Percentiles rank a stretch among this genome's conserved stretches.
phyloP scores from a whole-genome alignment of 1,284 basidiomycete genomes.

The Mrakiaceae sp. region DNA sequence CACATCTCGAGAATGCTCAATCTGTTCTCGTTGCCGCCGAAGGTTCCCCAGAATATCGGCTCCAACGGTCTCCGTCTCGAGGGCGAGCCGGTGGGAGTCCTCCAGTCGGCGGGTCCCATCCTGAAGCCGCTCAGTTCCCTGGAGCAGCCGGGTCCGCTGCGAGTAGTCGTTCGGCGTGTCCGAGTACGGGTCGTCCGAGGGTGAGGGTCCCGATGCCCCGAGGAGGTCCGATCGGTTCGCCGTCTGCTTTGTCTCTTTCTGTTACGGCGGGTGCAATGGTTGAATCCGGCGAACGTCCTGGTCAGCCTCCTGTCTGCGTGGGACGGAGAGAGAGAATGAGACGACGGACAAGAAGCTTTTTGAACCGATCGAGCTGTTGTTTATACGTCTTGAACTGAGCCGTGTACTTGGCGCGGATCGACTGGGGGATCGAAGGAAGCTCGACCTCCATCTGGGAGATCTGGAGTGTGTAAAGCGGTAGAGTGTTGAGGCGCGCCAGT shows the following conservation, averaged over 20 bases:
- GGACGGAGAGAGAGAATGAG: neutral
- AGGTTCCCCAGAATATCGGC: constrained; percentile 83
- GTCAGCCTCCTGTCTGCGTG: constrained; percentile 2
- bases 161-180: constrained; percentile 37
- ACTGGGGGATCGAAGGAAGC: constrained; percentile 87
- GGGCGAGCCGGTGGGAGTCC: constrained; percentile 80
- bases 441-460: constrained; percentile 99
- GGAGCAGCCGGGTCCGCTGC: constrained; percentile 65
- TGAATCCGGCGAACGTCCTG: neutral
- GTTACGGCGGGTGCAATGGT: neutral
- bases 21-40: constrained; percentile 82
- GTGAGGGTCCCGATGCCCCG: constrained; percentile 38
- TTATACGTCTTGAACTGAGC: constrained; percentile 61
- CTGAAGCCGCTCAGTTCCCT: constrained; percentile 60
- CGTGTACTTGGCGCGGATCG: constrained; percentile 62
- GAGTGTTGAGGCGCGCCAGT: too few species aligned
- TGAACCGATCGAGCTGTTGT: constrained; percentile 57
- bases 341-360: constrained; percentile 51
- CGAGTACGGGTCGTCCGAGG: constrained; percentile 62
- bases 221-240: constrained; percentile 38
- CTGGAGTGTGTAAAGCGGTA: constrained; percentile 36
- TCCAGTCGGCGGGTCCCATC: constrained; percentile 67
- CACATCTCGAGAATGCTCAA: constrained; percentile 83
- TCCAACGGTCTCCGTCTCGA: constrained; percentile 94
- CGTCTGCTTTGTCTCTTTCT: constrained; percentile 37